Base-by-base conservation (phyloP, 2,329 filamentous ascomycete genomes). In the Aspergillus felis region DNA sequence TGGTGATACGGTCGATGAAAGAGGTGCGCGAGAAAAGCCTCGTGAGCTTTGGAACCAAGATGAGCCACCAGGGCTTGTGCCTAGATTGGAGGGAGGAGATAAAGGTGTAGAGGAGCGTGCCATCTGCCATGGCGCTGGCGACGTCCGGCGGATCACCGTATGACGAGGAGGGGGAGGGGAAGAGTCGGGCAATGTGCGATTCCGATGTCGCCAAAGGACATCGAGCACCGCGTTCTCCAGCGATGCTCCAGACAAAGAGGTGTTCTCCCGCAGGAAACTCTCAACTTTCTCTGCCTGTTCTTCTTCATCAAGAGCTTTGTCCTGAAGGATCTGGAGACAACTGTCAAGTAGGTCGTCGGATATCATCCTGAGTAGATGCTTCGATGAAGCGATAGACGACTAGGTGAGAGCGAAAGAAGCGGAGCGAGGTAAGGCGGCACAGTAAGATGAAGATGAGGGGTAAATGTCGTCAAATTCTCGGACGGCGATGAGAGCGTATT, bases 261-360 rank as follows among this genome's bases (percentile, higher is more conserved):
- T 92, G 76, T 92, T 87, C 66, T 87, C 87, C 75, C 87, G 88
- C 68, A 97, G 81, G 54, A 97, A 82, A 64, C 92, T 89, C 78
- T 97, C 92, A 54, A 97, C 82, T 76, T 85, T 90, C 76, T 97
- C 93, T 51, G 90, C 93, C 81, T 94, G 96, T 71, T 97, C 93
- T 76, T 99, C 94, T 62, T 97, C 94, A 68, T 96, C 91, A 60
- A 96, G 82, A 55, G 83, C 81, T 57, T 86, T 79, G 76, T 97
- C 88, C 78, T 94, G 87, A 63, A 99, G 84, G 71, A 97, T 85
- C 53, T 91, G 90, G 72, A 95, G 85, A 75, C 92, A 96, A 69
- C 94, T 84, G 68, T 97, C 92, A 80, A 95, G 96, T 56, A 93
- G 87, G 67, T 92, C 87, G 81, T 97, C 93, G 68, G 92, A 90